Conservation (phyloP, 495 filamentous ascomycete species). For the Aspergillus affinis region DNA sequence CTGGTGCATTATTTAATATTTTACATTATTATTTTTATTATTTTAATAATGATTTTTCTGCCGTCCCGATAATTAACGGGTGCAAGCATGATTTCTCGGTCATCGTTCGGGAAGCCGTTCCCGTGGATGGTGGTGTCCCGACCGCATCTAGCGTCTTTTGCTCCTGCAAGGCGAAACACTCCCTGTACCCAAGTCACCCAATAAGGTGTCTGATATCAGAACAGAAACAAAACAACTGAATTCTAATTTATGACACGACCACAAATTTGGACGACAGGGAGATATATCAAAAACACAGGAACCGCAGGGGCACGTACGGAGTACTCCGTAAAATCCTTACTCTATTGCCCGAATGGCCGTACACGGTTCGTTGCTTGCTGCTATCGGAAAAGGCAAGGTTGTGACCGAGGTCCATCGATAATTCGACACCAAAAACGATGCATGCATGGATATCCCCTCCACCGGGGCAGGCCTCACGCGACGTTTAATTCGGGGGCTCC, state of each 20-base stretch:
- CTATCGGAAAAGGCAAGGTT: not conserved
- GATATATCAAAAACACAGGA: not conserved
- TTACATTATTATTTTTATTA: not conserved
- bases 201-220: not conserved
- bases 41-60: not conserved
- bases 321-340: too few relatives aligned
- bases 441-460: conserved; percentile 6
- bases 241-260: not conserved
- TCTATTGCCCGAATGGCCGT: not conserved
- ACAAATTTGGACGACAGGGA: not conserved
- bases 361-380: not conserved
- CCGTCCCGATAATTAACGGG: not conserved
- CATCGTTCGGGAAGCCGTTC: conserved; percentile 17
- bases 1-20: not conserved
- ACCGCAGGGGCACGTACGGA: not conserved
- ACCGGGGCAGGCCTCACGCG: not conserved
- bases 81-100: conserved; percentile 1
- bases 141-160: conserved; percentile 11
- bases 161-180: conserved; percentile 10
- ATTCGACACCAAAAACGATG: conserved; percentile 2
- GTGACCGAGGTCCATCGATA: not conserved
- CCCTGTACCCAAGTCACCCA: not conserved
- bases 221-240: conserved; percentile 5
- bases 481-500: not conserved
- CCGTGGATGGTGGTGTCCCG: conserved; percentile 6